phyloP scores from a whole-genome alignment of 1,139 yeast species.

The Arxiozyma telluris region DNA sequence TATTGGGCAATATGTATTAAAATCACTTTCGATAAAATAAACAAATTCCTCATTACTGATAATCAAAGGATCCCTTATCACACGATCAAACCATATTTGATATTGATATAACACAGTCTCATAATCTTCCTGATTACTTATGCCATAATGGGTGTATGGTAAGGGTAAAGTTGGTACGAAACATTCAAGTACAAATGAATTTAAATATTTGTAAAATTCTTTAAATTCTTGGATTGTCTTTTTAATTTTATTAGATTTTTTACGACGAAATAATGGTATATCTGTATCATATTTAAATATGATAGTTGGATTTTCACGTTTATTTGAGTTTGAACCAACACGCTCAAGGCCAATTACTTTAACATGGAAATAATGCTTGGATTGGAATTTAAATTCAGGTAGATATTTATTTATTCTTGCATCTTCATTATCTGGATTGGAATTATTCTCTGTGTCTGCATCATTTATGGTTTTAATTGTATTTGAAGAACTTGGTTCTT shows the following conservation, averaged over 20 bases:
- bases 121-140: slow-evolving; percentile 75
- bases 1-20: slow-evolving; percentile 61
- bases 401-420: slow-evolving; percentile 3
- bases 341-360: slow-evolving; percentile 33
- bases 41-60: slow-evolving; percentile 83
- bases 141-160: slow-evolving; percentile 66
- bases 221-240: slow-evolving; percentile 74
- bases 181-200: slow-evolving; percentile 78
- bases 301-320: slow-evolving; percentile 34
- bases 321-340: slow-evolving; percentile 30
- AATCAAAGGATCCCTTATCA: slow-evolving; percentile 65
- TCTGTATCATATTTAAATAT: slow-evolving; percentile 39
- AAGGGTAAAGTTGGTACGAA: slow-evolving; percentile 86
- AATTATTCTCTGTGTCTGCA: neutral
- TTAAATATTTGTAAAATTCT: slow-evolving; percentile 67
- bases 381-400: slow-evolving; percentile 17
- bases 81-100: slow-evolving; percentile 82
- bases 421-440: slow-evolving; percentile 25
- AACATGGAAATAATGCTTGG: slow-evolving; percentile 22
- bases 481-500: neutral
- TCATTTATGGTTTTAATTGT: neutral
- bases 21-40: slow-evolving; percentile 80
- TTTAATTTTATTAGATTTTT: slow-evolving; percentile 61
- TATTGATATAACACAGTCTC: slow-evolving; percentile 48
- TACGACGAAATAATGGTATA: slow-evolving; percentile 68